A percentile compares a stretch with the other conserved stretches of the same genome.
Conservation (phyloP, 441 rosid species). For the Macaranga tanarius region DNA sequence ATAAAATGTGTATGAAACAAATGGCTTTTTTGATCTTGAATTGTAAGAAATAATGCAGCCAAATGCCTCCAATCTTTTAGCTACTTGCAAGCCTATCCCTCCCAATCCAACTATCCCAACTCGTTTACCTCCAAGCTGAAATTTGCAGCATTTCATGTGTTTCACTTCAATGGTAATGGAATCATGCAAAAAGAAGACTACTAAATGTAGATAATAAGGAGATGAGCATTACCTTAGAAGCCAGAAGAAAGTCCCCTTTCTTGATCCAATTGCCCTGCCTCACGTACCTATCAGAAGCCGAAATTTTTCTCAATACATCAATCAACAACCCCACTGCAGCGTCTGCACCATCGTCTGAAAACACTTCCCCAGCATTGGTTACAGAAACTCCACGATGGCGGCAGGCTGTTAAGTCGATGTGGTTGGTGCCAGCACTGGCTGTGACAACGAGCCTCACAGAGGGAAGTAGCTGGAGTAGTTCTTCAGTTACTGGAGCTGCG, state of each 20-base stretch:
- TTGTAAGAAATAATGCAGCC: conserved; percentile 56
- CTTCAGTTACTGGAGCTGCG: conserved; percentile 6
- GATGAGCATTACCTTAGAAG: conserved; percentile 38
- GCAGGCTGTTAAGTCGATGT: conserved; percentile 34
- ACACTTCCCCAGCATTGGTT: conserved; percentile 20
- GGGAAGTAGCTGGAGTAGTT: conserved; percentile 28
- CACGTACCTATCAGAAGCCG: conserved; percentile 26
- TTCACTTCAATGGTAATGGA: conserved; percentile 24
- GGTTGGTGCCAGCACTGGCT: conserved; percentile 33
- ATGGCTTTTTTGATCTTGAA: conserved; percentile 48
- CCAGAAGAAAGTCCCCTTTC: conserved; percentile 24
- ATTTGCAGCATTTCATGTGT: conserved; percentile 7
- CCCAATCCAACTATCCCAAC: conserved; percentile 64
- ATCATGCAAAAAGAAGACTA: conserved; percentile 36
- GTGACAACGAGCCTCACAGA: conserved; percentile 16
- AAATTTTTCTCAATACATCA: conserved; percentile 29
- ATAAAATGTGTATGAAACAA: conserved; percentile 40
- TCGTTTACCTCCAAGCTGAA: conserved; percentile 53
- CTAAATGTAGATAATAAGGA: conserved; percentile 18
- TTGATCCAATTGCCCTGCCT: conserved; percentile 21
- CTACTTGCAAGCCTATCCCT: conserved; percentile 43
- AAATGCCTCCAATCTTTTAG: conserved; percentile 61
- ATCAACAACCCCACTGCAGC: conserved; percentile 29
- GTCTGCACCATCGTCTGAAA: conserved; percentile 30
- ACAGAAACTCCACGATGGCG: conserved; percentile 32